These are phyloP conservation scores for Trametes punicea DNA, from an alignment of 768 basidiomycete genomes.

Conservation along the genomic window DNA sequence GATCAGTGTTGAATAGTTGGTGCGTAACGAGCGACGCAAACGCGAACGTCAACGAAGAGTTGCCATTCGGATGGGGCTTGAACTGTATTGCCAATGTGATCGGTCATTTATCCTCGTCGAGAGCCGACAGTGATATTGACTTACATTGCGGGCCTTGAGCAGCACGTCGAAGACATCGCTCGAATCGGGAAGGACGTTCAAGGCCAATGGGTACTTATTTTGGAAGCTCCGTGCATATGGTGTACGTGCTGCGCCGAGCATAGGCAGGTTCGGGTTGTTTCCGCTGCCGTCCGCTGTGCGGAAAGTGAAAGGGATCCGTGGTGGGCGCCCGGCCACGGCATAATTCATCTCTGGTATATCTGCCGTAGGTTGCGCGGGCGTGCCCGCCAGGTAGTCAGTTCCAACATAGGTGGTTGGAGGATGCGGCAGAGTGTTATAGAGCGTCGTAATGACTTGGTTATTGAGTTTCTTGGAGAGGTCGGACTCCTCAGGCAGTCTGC, in stretches of 20 bases:
- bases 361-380: constrained; percentile 1
- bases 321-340: constrained; percentile 17
- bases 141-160: constrained; percentile 30
- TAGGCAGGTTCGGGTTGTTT: constrained; percentile 44
- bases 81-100: constrained; percentile 5
- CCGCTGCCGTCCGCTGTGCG: constrained; percentile 48
- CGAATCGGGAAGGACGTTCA: constrained; percentile 46
- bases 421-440: constrained; percentile 80
- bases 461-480: constrained; percentile 38
- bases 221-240: constrained; percentile 55
- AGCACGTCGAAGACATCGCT: constrained; percentile 39
- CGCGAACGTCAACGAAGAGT: constrained; percentile 31
- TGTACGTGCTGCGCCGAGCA: constrained; percentile 48
- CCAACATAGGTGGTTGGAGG: constrained; percentile 72
- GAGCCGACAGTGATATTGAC: background rate
- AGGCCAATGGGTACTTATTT: constrained; percentile 38
- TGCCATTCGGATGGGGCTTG: constrained; percentile 31
- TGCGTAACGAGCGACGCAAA: constrained; percentile 29
- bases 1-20: constrained; percentile 44
- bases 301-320: constrained; percentile 28
- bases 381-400: constrained; percentile 41
- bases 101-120: too few relatives aligned
- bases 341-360: constrained; percentile 3
- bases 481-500: constrained; percentile 53
- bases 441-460: constrained; percentile 40